Evolutionary conservation across 805 yeast species (phyloP).

Genomic region (Nakazawaea ambrosiae): DNA sequence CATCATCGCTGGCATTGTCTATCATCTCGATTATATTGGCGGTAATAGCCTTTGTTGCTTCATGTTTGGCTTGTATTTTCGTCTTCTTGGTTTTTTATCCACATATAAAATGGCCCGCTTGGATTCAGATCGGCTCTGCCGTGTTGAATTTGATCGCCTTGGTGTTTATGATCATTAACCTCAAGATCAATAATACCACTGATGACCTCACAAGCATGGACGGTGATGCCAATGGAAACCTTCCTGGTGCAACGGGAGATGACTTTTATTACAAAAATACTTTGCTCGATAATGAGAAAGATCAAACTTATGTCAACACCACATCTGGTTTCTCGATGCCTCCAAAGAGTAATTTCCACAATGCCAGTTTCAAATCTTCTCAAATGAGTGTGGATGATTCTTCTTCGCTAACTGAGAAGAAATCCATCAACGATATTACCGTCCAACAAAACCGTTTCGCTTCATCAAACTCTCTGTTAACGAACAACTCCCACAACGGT

Average conservation of each 20-base stretch:
- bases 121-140: constrained; percentile 66
- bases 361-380: constrained; percentile 1
- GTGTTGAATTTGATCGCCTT: constrained; percentile 45
- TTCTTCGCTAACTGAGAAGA: constrained; percentile 12
- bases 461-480: constrained; percentile 9
- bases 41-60: constrained; percentile 42
- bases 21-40: constrained; percentile 38
- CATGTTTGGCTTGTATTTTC: constrained; percentile 50
- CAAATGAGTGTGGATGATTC: constrained; percentile 1
- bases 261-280: not conserved
- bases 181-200: constrained; percentile 12
- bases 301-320: too few relatives aligned
- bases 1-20: constrained; percentile 18
- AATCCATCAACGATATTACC: constrained; percentile 13
- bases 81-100: constrained; percentile 57
- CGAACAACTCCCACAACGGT: constrained; percentile 4
- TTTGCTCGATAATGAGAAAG: constrained; percentile 4
- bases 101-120: constrained; percentile 60
- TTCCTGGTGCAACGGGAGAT: not conserved
- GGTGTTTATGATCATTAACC: constrained; percentile 39
- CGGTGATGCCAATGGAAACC: constrained; percentile 5
- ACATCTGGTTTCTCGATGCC: constrained; percentile 2
- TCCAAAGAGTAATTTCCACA: constrained; percentile 6
- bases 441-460: constrained; percentile 7
- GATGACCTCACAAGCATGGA: constrained; percentile 14